Conservation (phyloP, 1,139 yeast species). For the Taiozyma sp. region DNA sequence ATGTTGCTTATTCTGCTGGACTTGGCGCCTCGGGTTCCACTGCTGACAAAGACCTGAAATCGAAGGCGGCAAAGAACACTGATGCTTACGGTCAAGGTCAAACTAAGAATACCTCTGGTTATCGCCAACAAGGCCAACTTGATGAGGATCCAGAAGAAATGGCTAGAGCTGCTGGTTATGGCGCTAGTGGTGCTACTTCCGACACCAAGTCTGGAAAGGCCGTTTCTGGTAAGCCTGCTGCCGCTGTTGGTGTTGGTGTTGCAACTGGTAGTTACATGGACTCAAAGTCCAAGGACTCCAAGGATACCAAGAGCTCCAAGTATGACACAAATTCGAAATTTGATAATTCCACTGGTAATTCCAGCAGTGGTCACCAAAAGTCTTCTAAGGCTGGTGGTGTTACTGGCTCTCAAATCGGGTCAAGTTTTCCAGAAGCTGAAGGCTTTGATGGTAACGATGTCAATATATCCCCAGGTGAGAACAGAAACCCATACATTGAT, state of each 20-base stretch:
- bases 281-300: constrained; percentile 4
- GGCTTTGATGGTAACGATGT: neutral
- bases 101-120: neutral
- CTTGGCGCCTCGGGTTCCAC: constrained; percentile 14
- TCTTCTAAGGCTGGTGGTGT: neutral
- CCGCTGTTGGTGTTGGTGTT: neutral
- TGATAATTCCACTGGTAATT: neutral
- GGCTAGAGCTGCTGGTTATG: constrained; percentile 15
- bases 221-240: neutral
- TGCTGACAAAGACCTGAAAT: constrained; percentile 1
- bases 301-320: neutral
- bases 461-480: neutral
- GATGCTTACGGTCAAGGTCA: neutral
- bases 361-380: neutral
- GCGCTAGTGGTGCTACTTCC: constrained; percentile 13
- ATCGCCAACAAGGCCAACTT: neutral
- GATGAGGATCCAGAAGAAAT: constrained; percentile 12
- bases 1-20: constrained; percentile 15
- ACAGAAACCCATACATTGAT: neutral
- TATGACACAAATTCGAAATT: neutral
- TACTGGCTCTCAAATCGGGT: neutral
- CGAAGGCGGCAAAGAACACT: neutral
- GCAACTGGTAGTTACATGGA: constrained; percentile 10
- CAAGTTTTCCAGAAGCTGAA: neutral
- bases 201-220: constrained; percentile 1